Evolutionary conservation across 1,284 basidiomycete genomes (phyloP).

Genomic region (Ceratobasidium sp.): DNA sequence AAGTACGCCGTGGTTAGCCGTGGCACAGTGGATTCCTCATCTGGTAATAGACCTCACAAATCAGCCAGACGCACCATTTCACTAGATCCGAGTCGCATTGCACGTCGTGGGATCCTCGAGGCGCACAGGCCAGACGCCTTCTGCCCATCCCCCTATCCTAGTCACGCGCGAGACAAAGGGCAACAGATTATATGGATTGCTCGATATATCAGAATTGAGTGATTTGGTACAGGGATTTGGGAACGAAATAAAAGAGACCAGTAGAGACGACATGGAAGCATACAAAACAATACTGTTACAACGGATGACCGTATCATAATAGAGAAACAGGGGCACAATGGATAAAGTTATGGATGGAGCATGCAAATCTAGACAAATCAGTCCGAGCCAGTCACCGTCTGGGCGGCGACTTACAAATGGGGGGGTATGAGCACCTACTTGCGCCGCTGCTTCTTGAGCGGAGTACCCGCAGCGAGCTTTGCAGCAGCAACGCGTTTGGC

Average conservation of each 20-base stretch:
- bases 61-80: too few species aligned
- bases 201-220: neutral
- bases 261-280: constrained; percentile 1
- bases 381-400: constrained; percentile 1
- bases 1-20: neutral
- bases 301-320: constrained; percentile 31
- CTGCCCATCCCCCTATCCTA: neutral
- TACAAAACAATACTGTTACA: neutral
- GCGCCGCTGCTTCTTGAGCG: constrained; percentile 25
- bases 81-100: neutral
- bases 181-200: neutral
- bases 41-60: neutral
- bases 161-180: neutral
- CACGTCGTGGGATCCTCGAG: neutral
- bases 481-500: constrained; percentile 31
- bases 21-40: neutral
- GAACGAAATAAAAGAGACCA: constrained; percentile 3
- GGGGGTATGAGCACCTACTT: constrained; percentile 14
- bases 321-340: neutral
- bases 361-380: neutral
- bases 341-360: constrained; percentile 34
- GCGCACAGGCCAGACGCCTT: neutral
- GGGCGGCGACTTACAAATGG: constrained; percentile 27
- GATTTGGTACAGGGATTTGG: neutral
- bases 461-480: constrained; percentile 16